A percentile compares a stretch with the other conserved stretches of the same genome.
These are phyloP conservation scores for Thymus quinquecostatus DNA, from an alignment of 257 asterid genomes.

Conservation along the genomic window DNA sequence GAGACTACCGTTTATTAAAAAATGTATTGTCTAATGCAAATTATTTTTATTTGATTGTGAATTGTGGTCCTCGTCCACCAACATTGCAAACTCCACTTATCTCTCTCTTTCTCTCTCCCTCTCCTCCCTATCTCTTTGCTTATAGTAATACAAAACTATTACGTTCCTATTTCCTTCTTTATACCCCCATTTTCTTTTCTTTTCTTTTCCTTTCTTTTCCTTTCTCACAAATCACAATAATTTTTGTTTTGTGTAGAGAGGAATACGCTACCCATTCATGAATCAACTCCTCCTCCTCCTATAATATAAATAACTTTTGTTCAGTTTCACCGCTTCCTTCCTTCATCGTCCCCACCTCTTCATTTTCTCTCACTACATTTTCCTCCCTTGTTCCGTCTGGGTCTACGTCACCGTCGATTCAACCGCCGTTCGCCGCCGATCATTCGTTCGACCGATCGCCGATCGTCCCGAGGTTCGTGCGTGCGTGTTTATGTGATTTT, in stretches of 20 bases:
- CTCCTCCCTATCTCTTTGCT: neutral
- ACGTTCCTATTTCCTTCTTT: too few relatives aligned
- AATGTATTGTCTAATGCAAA: conserved; percentile 24
- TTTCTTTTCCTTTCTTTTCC: conserved; percentile 6
- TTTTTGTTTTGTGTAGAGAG: conserved; percentile 12
- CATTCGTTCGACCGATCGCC: conserved; percentile 35
- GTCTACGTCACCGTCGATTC: conserved; percentile 22
- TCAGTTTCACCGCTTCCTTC: conserved; percentile 32
- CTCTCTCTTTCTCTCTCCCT: too few relatives aligned
- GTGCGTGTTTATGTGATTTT: too few relatives aligned
- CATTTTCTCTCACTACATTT: conserved; percentile 23
- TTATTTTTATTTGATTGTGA: conserved; percentile 7
- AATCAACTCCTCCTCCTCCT: conserved; percentile 26
- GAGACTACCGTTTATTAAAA: too few relatives aligned
- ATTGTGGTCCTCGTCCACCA: conserved; percentile 26
- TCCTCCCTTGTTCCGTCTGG: conserved; percentile 1
- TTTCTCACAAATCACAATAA: neutral
- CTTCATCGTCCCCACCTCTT: conserved; percentile 21
- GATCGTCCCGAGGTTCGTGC: conserved; percentile 18
- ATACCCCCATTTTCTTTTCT: too few relatives aligned
- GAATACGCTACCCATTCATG: conserved; percentile 37
- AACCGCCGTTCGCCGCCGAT: conserved; percentile 23
- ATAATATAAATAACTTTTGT: neutral
- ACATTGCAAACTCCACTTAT: conserved; percentile 38
- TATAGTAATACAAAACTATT: neutral